A percentile compares a stretch with the other conserved stretches of the same genome.
These are phyloP conservation scores for Thermothelomyces thermophilus DNA, from an alignment of 2,329 filamentous ascomycete genomes.

Conservation along the genomic window DNA sequence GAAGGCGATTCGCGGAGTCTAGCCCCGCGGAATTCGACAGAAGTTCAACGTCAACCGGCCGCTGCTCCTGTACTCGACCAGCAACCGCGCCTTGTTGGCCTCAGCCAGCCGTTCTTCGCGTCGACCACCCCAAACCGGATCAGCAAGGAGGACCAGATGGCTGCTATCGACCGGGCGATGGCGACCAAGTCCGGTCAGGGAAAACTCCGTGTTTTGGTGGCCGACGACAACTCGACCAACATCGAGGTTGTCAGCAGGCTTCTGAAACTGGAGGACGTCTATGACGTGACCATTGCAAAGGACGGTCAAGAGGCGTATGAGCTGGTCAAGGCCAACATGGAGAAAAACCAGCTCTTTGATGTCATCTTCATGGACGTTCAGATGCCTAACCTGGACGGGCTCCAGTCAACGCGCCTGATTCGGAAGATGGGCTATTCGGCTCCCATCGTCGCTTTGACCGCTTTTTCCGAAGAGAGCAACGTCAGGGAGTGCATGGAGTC, in stretches of 20 bases:
- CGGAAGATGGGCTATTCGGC: constrained; percentile 78
- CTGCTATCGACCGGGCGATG: constrained; percentile 58
- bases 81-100: constrained; percentile 71
- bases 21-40: constrained; percentile 23
- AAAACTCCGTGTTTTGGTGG: constrained; percentile 76
- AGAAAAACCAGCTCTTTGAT: constrained; percentile 64
- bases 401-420: constrained; percentile 80
- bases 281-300: constrained; percentile 81
- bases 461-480: constrained; percentile 86
- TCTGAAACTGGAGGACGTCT: constrained; percentile 71
- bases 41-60: constrained; percentile 25
- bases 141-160: constrained; percentile 53
- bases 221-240: constrained; percentile 60
- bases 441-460: constrained; percentile 85
- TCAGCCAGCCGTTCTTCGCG: constrained; percentile 79
- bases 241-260: constrained; percentile 54
- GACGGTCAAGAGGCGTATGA: constrained; percentile 85
- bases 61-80: constrained; percentile 48
- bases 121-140: constrained; percentile 34
- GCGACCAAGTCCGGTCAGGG: constrained; percentile 51
- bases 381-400: constrained; percentile 88
- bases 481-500: constrained; percentile 79
- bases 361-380: constrained; percentile 95
- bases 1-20: constrained; percentile 32
- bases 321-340: constrained; percentile 75